Base-by-base conservation (phyloP, 2,329 filamentous ascomycete species). In the Talaromyces atroroseus region DNA sequence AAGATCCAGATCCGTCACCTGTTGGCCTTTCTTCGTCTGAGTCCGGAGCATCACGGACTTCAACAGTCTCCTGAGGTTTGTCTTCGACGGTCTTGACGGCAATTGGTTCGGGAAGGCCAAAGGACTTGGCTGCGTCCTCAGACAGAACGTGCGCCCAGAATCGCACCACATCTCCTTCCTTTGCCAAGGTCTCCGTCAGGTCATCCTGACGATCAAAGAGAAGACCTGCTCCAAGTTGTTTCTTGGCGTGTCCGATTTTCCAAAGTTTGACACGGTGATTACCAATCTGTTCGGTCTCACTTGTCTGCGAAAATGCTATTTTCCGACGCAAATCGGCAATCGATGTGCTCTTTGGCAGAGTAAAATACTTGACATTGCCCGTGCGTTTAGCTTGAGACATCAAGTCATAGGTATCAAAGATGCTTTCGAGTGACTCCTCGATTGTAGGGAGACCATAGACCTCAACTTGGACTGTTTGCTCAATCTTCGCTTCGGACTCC, bases 331-430 rank as follows among this genome's bases (percentile, higher is more conserved):
- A 63, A 14, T 74, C 73, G 2, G 63, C 65, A 20, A 74, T 59
- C 7, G 66, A 68, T 5, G 68, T 69, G 5, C 64, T 63, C 8
- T 65, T 62, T 3, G 72, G 70, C 24, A 75, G 52, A 10, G 59
- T 69, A 59, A 74, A 60, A 18, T 72, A 69, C 63, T 71, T 67
- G 49, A 71, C 68, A 26, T 62, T 61, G 32, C 71, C 68, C 29
- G 65, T 60, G 2, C 65, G 57, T 52, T 72, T 72, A 4, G 72
- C 67, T 20, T 67, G 65, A 6, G 68, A 65, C 72, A 75, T 75
- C 57, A 76, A 64, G 62, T 74, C 71, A 58, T 77, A 72, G n/a
- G 70, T 66, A 59, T 77, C 73, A 47, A 77, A 74, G 3, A 76
- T 62, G 50, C 73, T 74, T 52, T 61, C 59, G 45, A 72, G 58